phyloP scores from a whole-genome alignment of 1,139 yeast species.

The Debaryomycetaceae sp. region DNA sequence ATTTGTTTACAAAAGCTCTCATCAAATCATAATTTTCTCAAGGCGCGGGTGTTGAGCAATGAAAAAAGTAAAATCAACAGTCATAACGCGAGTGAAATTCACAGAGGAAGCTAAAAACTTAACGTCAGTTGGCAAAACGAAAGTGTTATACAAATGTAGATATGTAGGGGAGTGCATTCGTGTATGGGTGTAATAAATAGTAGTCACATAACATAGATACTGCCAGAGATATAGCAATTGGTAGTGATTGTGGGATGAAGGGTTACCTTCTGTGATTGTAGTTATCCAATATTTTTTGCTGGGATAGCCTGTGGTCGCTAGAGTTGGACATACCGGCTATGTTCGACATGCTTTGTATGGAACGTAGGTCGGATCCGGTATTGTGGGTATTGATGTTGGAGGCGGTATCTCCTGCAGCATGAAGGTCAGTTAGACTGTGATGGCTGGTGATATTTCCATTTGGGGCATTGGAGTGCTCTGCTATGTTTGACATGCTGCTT shows the following conservation, averaged over 20 bases:
- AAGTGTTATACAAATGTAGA: too few species aligned
- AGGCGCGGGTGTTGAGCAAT: not conserved
- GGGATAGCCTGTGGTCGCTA: conserved; percentile 1
- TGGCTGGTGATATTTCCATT: conserved; percentile 10
- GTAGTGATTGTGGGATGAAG: not conserved
- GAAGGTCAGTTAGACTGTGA: conserved; percentile 28
- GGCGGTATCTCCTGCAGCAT: conserved; percentile 27
- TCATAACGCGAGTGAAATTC: too few species aligned
- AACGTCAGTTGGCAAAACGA: too few species aligned
- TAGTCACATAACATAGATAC: not conserved
- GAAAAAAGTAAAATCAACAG: not conserved
- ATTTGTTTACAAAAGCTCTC: not conserved
- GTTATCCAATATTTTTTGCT: not conserved
- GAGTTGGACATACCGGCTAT: conserved; percentile 16
- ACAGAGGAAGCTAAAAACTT: too few species aligned
- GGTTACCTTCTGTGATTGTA: not conserved
- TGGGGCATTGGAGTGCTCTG: conserved; percentile 7
- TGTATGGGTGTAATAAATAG: not conserved
- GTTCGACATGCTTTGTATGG: conserved; percentile 39
- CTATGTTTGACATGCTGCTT: conserved; percentile 38
- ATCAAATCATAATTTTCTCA: not conserved
- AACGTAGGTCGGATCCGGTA: conserved; percentile 21
- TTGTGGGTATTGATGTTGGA: conserved; percentile 6
- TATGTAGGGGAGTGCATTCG: not conserved
- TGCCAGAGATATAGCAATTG: not conserved